Conservation (phyloP, 805 yeast genomes). For the Komagataella pseudopastoris region DNA sequence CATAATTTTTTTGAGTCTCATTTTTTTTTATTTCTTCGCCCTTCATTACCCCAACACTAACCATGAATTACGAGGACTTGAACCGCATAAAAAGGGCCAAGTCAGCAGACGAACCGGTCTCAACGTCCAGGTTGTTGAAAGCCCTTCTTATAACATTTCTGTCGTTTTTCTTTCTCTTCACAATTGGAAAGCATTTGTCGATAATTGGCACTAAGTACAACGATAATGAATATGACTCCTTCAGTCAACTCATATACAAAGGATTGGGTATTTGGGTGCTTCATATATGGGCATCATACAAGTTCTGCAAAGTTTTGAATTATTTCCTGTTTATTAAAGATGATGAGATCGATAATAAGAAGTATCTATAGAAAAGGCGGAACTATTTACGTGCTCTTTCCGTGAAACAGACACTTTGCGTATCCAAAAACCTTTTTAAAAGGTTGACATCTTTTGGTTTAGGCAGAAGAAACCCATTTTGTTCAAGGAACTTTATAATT, state of each 20-base stretch:
- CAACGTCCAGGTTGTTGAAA: not conserved
- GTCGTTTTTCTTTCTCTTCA: not conserved
- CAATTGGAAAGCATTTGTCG: not conserved
- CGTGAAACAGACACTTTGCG: conserved; percentile 1
- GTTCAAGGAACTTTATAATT: not conserved
- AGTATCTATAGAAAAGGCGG: not conserved
- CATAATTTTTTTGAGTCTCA: conserved; percentile 14
- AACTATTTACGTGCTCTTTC: not conserved
- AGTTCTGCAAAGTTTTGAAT: not conserved
- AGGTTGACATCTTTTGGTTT: not conserved
- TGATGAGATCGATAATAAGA: not conserved
- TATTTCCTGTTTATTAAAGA: conserved; percentile 1
- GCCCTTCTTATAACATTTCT: not conserved
- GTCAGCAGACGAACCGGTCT: not conserved
- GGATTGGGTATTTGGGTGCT: not conserved
- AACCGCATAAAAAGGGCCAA: not conserved
- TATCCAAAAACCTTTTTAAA: not conserved
- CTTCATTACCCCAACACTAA: not conserved
- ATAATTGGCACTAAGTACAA: not conserved
- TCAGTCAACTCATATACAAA: not conserved
- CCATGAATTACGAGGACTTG: not conserved
- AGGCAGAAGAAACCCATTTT: not conserved
- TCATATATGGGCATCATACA: conserved; percentile 1
- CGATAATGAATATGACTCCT: not conserved
- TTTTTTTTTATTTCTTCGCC: not conserved